Evolutionary conservation across 441 rosid species (phyloP), one percentile per base, ranked within the genome.

Genomic region (Erodium moschatum): DNA sequence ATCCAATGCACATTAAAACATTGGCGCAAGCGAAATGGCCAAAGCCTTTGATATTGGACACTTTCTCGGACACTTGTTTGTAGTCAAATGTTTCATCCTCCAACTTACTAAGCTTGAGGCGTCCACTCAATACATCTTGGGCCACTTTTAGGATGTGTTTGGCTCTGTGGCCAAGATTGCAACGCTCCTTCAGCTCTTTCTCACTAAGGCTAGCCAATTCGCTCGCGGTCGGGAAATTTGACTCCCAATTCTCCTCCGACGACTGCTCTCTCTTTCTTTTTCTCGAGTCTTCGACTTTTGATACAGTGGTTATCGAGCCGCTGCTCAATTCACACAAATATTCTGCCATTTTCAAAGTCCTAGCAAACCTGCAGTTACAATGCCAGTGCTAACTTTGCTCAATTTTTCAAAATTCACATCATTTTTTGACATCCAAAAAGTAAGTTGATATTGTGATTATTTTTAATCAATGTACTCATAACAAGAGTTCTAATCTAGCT

Each of bases 1-100:
- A 74, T n/a, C 88, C 87, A 48, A 80, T 66, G 67, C 90, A 87
- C 84, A 78, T 81, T 13, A 83, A 74, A 10, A 85, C 67, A 11
- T 74, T 84, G 12, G 88, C 75, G 54, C 75, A 67, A 0, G 64
- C 71, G 73, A 85, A 84, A 6, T 69, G 27, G 12, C 86, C 83
- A 68, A 83, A 61, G 0, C 86, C 85, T 7, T 64, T 76, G 16
- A 65, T 72, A 15, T 74, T 73, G 13, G 2, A 58, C 21, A 81
- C 56, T 65, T 63, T 66, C 16, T 16, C 48, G 31, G 19, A 27
- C 13, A 71, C 33, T 58, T 70, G 16, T 6, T 68, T 67, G 5
- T 48, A 24, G 0, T 35, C 8, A 35, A 69, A 60, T 12, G 7
- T 21, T 9, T 31, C 20, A 3, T 67, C 58, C 65, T 81, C 81